phyloP scores from a whole-genome alignment of 176 grass and related monocot species.

The Lolium multiflorum region DNA sequence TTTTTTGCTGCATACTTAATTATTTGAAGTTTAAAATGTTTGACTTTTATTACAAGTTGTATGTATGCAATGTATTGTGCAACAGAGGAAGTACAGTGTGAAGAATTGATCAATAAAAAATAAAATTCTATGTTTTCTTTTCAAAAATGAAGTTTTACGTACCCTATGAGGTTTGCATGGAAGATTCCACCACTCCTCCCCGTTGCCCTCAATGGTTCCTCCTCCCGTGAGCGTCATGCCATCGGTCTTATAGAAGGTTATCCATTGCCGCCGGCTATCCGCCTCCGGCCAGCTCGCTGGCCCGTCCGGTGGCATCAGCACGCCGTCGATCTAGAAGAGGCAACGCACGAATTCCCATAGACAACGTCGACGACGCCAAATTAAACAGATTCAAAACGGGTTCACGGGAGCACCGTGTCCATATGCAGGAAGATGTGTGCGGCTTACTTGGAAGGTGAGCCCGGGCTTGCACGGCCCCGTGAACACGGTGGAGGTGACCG shows the following conservation, averaged over 20 bases:
- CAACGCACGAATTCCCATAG: background rate
- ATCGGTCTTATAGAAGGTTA: slow-evolving; percentile 68
- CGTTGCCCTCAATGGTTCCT: slow-evolving; percentile 85
- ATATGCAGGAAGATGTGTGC: background rate
- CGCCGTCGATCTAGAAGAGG: slow-evolving; percentile 61
- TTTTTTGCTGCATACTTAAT: no score
- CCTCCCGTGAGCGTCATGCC: slow-evolving; percentile 62
- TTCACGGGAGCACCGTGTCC: no score
- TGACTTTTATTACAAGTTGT: no score
- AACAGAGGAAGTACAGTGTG: no score
- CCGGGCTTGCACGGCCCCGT: slow-evolving; percentile 58
- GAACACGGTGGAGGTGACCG: slow-evolving; percentile 73
- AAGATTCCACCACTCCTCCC: slow-evolving; percentile 84
- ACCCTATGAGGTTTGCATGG: slow-evolving; percentile 89
- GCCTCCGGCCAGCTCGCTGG: slow-evolving; percentile 63
- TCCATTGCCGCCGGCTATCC: slow-evolving; percentile 68
- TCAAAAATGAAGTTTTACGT: background rate
- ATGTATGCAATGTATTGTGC: no score
- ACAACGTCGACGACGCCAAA: background rate
- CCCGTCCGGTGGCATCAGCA: slow-evolving; percentile 76
- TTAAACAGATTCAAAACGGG: background rate
- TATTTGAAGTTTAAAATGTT: no score
- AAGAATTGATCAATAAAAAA: no score
- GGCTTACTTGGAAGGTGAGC: slow-evolving; percentile 62
- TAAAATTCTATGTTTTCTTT: no score